Evolutionary conservation across 2,329 filamentous ascomycete genomes (phyloP).

Genomic region (Mycogone perniciosa): DNA sequence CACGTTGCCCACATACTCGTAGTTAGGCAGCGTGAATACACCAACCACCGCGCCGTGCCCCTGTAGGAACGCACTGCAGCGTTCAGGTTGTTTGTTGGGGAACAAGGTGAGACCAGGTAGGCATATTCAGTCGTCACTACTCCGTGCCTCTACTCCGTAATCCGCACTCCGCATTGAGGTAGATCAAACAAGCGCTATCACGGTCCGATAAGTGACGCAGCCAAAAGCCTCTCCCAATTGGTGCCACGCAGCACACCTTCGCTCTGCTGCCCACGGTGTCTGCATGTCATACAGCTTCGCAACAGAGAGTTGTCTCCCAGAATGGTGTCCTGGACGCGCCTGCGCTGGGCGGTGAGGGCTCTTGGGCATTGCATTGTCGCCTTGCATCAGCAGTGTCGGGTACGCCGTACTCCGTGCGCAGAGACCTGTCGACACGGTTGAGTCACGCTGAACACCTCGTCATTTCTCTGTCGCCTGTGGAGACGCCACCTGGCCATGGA

Average conservation of each 20-base stretch:
- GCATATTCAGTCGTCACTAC: no score
- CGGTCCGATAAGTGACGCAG: neutral
- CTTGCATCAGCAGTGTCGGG: neutral
- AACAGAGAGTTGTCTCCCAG: no score
- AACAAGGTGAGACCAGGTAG: no score
- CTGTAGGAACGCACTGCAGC: no score
- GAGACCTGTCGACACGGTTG: conserved; percentile 2
- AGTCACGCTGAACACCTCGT: conserved; percentile 16
- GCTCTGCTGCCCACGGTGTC: neutral
- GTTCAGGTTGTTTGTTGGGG: no score
- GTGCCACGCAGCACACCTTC: conserved; percentile 13
- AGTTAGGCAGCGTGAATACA: no score
- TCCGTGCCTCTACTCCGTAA: no score
- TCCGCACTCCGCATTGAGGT: no score
- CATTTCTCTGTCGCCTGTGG: conserved; percentile 17
- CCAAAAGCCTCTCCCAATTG: conserved; percentile 4
- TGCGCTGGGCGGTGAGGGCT: neutral
- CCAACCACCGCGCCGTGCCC: no score
- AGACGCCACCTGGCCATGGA: conserved; percentile 14
- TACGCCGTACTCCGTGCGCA: neutral
- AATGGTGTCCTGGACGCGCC: neutral
- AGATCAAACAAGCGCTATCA: neutral
- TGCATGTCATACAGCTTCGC: no score
- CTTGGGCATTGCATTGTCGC: neutral
- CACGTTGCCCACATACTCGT: no score